These are phyloP conservation scores for Blakeslea trispora DNA, from an alignment of 371 early-diverging fungal genomes.

Conservation along the genomic window DNA sequence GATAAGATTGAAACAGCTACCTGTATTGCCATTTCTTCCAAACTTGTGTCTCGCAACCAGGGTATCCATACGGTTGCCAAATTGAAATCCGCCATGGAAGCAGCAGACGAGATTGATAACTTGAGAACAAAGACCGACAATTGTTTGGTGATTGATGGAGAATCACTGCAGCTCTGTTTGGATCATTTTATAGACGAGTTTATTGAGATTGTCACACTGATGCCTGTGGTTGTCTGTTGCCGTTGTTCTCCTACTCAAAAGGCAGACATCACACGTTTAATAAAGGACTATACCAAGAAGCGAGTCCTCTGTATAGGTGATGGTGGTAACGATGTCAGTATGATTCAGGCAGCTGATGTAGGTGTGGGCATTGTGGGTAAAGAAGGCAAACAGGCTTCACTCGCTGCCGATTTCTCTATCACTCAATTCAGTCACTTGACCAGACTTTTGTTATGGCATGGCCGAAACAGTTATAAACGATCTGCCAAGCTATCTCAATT, in stretches of 20 bases:
- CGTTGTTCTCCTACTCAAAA: conserved; percentile 99
- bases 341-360: conserved; percentile 98
- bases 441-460: conserved; percentile 94
- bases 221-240: conserved; percentile 96
- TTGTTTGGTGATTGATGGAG: conserved; percentile 97
- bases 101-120: conserved; percentile 67
- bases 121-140: conserved; percentile 67
- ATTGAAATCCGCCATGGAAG: conserved; percentile 56
- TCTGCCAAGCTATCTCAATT: conserved; percentile 97
- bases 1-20: conserved; percentile 99
- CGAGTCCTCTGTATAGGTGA: conserved; percentile 96
- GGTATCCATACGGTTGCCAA: conserved; percentile 75
- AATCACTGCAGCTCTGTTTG: conserved; percentile 78
- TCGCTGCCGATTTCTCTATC: conserved; percentile 97
- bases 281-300: conserved; percentile 78
- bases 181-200: conserved; percentile 83
- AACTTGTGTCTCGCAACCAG: conserved; percentile 90
- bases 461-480: conserved; percentile 95
- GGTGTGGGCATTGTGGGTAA: conserved; percentile 97
- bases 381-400: conserved; percentile 97
- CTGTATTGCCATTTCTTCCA: conserved; percentile 94
- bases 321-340: conserved; percentile 99
- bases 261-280: conserved; percentile 90
- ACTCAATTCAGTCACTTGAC: conserved; percentile 90
- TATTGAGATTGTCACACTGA: conserved; percentile 72